Evolutionary conservation across 306 rosid genomes (phyloP).

Genomic region (Fragaria ananassa): DNA sequence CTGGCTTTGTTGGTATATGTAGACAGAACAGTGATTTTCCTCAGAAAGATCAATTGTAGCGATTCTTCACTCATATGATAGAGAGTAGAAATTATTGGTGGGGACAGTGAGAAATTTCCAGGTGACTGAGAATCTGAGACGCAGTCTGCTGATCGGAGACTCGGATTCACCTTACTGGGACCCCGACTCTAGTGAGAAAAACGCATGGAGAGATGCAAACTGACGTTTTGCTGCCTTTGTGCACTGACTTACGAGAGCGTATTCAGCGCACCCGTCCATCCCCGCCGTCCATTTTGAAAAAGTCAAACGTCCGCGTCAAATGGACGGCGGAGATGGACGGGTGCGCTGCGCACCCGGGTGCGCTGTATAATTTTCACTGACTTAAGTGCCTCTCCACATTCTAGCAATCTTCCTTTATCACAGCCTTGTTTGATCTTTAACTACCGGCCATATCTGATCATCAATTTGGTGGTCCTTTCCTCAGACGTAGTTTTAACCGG

Average conservation of each 20-base stretch:
- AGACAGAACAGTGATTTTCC: neutral
- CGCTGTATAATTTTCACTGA: too few relatives aligned
- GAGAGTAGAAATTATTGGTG: neutral
- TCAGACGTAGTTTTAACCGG: neutral
- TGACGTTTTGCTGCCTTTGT: conserved; percentile 3
- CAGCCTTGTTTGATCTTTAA: conserved; percentile 14
- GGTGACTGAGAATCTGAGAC: neutral
- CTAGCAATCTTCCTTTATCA: conserved; percentile 11
- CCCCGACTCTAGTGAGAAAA: neutral
- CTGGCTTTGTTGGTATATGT: neutral
- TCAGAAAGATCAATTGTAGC: neutral
- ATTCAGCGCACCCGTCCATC: too few relatives aligned
- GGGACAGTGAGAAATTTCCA: neutral
- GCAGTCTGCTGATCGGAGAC: neutral
- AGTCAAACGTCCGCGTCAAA: too few relatives aligned
- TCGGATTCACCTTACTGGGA: neutral
- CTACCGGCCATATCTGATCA: conserved; percentile 18
- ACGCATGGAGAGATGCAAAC: neutral
- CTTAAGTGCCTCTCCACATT: neutral
- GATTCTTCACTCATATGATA: neutral
- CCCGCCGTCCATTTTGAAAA: too few relatives aligned
- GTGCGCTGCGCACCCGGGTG: too few relatives aligned
- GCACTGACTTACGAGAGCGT: neutral
- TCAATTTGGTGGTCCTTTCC: conserved; percentile 8
- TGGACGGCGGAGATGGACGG: too few relatives aligned